Percentiles rank a stretch among this genome's conserved stretches.
Evolutionary conservation across 176 grass and related monocot species (phyloP).

Genomic region (Carex littledalei): DNA sequence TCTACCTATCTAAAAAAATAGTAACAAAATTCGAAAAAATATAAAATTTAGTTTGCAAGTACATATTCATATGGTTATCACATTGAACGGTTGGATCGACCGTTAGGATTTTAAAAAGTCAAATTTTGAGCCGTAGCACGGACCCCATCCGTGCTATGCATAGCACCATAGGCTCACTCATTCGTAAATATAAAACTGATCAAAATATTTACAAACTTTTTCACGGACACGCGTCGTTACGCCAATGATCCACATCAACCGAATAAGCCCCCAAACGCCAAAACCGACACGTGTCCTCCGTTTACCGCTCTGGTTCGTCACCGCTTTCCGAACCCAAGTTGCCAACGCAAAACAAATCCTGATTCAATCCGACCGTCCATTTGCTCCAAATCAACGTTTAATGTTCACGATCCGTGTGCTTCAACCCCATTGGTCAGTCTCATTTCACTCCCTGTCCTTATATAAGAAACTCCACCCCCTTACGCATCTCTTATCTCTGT

Average conservation of each 20-base stretch:
- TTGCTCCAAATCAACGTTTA: not conserved
- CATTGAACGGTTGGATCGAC: too few species aligned
- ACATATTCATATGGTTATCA: too few species aligned
- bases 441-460: not conserved
- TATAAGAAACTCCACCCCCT: not conserved
- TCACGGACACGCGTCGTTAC: not conserved
- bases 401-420: constrained; percentile 51
- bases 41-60: too few species aligned
- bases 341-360: constrained; percentile 16
- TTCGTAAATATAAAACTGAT: too few species aligned
- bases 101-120: too few species aligned
- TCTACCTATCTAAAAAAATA: too few species aligned
- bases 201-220: not conserved
- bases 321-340: not conserved
- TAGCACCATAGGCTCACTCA: too few species aligned
- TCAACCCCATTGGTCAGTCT: constrained; percentile 13
- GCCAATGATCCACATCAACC: not conserved
- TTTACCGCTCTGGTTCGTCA: not conserved
- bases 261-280: not conserved
- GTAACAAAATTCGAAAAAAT: too few species aligned
- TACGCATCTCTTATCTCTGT: not conserved
- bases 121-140: too few species aligned
- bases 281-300: constrained; percentile 13
- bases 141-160: too few species aligned
- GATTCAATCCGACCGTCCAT: not conserved